Evolutionary conservation across 345 rosid species (phyloP).

Genomic region (Sisymbrium altissimum): DNA sequence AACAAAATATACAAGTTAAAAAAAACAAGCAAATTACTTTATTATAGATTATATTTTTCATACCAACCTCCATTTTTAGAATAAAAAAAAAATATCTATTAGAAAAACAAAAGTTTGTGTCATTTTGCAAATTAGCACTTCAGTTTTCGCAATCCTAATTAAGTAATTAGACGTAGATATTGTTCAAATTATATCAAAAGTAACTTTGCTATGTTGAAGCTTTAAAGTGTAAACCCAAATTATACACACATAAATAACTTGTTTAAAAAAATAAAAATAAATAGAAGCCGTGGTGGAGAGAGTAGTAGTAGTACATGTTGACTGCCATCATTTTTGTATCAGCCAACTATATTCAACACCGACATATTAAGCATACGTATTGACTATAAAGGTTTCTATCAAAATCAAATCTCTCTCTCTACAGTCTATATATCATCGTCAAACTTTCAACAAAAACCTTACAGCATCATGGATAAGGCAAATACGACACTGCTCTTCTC

Average conservation of each 20-base stretch:
- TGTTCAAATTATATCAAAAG: background rate
- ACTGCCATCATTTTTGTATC: background rate
- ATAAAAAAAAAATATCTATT: no score
- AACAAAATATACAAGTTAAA: no score
- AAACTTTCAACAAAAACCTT: background rate
- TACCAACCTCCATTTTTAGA: no score
- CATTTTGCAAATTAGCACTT: no score
- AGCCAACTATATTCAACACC: background rate
- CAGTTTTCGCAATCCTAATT: background rate
- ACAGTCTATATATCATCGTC: background rate
- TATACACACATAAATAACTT: background rate
- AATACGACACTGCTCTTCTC: slow-evolving; percentile 9
- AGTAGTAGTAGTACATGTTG: background rate
- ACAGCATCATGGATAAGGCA: slow-evolving; percentile 15
- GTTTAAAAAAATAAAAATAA: background rate
- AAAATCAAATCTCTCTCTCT: background rate
- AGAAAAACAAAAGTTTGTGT: no score
- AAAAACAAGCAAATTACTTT: no score
- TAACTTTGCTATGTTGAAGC: background rate
- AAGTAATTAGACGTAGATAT: no score
- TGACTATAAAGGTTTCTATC: background rate
- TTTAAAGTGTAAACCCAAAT: background rate
- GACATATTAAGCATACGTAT: background rate
- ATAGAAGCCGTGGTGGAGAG: background rate
- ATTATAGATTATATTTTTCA: no score